Evolutionary conservation across 805 yeast genomes (phyloP).

Genomic region (Yamadazyma tumulicola): DNA sequence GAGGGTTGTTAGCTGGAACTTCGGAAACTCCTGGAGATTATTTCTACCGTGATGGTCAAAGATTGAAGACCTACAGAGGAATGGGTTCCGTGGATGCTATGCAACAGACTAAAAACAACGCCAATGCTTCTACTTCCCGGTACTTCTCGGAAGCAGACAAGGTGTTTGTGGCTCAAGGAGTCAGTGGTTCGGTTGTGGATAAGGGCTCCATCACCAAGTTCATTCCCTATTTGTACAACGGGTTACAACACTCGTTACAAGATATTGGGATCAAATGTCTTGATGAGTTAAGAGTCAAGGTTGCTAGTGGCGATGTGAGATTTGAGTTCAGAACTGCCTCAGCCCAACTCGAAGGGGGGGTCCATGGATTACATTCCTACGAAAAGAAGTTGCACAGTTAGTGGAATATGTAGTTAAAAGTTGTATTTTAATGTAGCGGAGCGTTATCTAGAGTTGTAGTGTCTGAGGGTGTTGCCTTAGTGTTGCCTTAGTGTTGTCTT

Average conservation of each 20-base stretch:
- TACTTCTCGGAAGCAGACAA: constrained; percentile 95
- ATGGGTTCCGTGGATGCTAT: constrained; percentile 99
- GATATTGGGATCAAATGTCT: constrained; percentile 86
- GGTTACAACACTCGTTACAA: constrained; percentile 98
- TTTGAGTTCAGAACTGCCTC: constrained; percentile 98
- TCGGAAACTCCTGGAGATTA: constrained; percentile 98
- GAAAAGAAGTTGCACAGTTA: constrained; percentile 96
- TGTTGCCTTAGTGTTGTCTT: too few relatives aligned
- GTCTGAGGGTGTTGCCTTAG: too few relatives aligned
- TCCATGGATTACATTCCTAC: constrained; percentile 91
- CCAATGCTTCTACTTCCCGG: constrained; percentile 97
- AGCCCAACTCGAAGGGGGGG: constrained; percentile 99
- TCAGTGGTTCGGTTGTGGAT: constrained; percentile 93
- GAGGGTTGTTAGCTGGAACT: constrained; percentile 98
- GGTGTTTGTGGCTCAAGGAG: constrained; percentile 99
- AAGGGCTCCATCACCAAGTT: constrained; percentile 94
- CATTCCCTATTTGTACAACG: constrained; percentile 89
- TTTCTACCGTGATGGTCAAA: constrained; percentile 96
- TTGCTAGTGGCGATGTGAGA: constrained; percentile 69
- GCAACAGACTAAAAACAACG: constrained; percentile 84
- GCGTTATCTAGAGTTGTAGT: too few relatives aligned
- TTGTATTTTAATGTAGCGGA: too few relatives aligned
- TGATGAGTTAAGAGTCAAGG: constrained; percentile 58
- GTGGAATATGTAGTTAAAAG: too few relatives aligned
- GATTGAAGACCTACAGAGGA: constrained; percentile 97